phyloP scores from a whole-genome alignment of 148 eudicot species.

The Camellia japonica region DNA sequence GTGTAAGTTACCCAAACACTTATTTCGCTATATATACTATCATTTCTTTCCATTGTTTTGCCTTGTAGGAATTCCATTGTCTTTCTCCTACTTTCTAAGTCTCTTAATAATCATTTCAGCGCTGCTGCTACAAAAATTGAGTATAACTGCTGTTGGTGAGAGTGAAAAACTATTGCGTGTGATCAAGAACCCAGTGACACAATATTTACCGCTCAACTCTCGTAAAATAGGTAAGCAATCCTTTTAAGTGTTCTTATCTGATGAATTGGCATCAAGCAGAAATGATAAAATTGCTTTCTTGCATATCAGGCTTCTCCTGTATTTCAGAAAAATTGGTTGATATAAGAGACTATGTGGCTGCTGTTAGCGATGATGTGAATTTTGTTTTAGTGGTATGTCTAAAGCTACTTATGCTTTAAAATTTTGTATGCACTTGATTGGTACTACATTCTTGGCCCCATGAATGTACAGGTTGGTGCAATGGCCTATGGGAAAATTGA shows the following conservation, averaged over 20 bases:
- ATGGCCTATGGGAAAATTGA: slow-evolving; percentile 97
- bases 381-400: slow-evolving; percentile 86
- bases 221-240: slow-evolving; percentile 68
- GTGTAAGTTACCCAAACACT: slow-evolving; percentile 57
- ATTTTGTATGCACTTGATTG: neutral
- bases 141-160: slow-evolving; percentile 78
- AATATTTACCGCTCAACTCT: slow-evolving; percentile 72
- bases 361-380: slow-evolving; percentile 50
- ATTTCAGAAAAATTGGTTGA: slow-evolving; percentile 89
- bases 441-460: slow-evolving; percentile 15
- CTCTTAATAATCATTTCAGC: slow-evolving; percentile 44
- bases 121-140: slow-evolving; percentile 80
- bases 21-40: neutral
- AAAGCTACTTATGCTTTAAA: neutral
- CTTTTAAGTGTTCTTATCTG: neutral
- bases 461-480: slow-evolving; percentile 77
- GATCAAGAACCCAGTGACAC: slow-evolving; percentile 89
- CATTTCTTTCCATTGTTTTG: neutral
- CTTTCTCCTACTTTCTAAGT: neutral
- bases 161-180: slow-evolving; percentile 82
- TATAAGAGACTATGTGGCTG: slow-evolving; percentile 64
- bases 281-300: slow-evolving; percentile 17
- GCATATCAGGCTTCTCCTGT: slow-evolving; percentile 68
- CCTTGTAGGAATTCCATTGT: neutral
- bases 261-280: neutral